phyloP scores from a whole-genome alignment of 768 basidiomycete genomes.

The Megacollybia marginata region DNA sequence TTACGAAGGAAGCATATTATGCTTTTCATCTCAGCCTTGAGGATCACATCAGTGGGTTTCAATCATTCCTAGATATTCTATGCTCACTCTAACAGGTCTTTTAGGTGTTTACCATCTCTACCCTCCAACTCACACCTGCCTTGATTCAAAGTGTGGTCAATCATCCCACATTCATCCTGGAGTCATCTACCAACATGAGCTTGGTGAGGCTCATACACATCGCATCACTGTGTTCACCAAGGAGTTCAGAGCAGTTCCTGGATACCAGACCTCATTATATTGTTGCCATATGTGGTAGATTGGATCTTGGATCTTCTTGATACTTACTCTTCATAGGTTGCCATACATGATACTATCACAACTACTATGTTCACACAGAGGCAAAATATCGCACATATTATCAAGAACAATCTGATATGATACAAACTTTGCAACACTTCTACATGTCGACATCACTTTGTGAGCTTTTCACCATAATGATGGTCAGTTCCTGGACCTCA shows the following conservation, averaged over 20 bases:
- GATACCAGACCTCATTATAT: not conserved
- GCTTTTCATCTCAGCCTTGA: not conserved
- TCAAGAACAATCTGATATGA: not conserved
- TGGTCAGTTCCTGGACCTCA: slow-evolving; percentile 1
- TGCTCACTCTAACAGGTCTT: not conserved
- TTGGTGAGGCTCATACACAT: not conserved
- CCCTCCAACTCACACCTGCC: not conserved
- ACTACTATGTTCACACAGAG: slow-evolving; percentile 1
- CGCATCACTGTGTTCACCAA: not conserved
- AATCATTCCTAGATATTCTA: not conserved
- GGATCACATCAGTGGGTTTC: not conserved
- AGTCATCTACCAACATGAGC: not conserved
- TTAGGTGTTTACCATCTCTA: not conserved
- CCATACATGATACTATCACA: slow-evolving; percentile 2
- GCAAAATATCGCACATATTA: slow-evolving; percentile 1
- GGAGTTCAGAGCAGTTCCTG: not conserved
- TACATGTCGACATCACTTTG: slow-evolving; percentile 1
- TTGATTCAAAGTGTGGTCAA: not conserved
- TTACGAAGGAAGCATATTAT: not conserved
- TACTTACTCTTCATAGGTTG: not conserved
- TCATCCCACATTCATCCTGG: not conserved
- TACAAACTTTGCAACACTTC: slow-evolving; percentile 2
- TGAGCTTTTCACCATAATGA: slow-evolving; percentile 4
- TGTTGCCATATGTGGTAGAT: not conserved
- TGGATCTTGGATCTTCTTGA: not conserved